Evolutionary conservation across 495 filamentous ascomycete species (phyloP).

Genomic region (Trichoderma orchidacearum): DNA sequence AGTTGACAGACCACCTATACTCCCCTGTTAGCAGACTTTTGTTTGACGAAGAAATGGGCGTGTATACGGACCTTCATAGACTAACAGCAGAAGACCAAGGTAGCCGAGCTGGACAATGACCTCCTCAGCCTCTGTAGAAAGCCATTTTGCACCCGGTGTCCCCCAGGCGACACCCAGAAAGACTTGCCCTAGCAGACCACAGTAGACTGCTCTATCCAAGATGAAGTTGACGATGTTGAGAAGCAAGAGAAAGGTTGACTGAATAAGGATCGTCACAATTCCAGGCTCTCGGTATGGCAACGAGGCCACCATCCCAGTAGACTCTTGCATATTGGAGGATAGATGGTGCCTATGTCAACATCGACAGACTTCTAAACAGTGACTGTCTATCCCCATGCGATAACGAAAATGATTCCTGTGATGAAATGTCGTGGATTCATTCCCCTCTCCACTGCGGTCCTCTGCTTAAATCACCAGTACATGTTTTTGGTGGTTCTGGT

Average conservation of each 20-base stretch:
- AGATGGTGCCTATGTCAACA: too few species aligned
- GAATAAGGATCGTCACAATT: slow-evolving; percentile 43
- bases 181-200: slow-evolving; percentile 63
- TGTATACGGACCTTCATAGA: slow-evolving; percentile 50
- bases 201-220: slow-evolving; percentile 51
- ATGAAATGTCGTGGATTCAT: too few species aligned
- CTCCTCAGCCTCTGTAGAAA: slow-evolving; percentile 38
- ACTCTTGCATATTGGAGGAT: too few species aligned
- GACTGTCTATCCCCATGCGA: too few species aligned
- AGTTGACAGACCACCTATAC: slow-evolving; percentile 50
- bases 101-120: slow-evolving; percentile 60
- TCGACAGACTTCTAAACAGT: too few species aligned
- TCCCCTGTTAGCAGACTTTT: neutral
- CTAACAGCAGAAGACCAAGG: slow-evolving; percentile 58
- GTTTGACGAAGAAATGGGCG: too few species aligned
- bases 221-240: slow-evolving; percentile 45
- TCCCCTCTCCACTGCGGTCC: too few species aligned
- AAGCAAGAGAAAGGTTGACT: slow-evolving; percentile 50
- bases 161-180: slow-evolving; percentile 61
- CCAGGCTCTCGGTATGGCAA: slow-evolving; percentile 48
- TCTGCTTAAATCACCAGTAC: too few species aligned
- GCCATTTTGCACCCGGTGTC: slow-evolving; percentile 34
- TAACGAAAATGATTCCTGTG: too few species aligned
- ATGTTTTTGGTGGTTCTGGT: too few species aligned
- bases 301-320: neutral